Base-by-base conservation (phyloP, 306 rosid species). In the Trifolium subterraneum region DNA sequence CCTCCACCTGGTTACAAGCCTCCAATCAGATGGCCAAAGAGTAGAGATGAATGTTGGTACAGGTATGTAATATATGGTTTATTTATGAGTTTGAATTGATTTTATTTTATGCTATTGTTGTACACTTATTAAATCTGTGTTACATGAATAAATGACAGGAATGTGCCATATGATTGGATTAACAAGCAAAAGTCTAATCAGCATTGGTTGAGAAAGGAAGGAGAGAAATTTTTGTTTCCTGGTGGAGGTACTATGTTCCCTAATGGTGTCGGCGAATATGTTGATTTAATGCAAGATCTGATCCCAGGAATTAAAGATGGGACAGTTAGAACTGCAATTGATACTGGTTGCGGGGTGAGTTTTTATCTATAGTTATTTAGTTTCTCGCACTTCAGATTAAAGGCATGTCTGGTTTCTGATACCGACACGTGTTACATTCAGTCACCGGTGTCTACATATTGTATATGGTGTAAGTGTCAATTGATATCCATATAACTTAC, bases 181-280 rank as follows among this genome's bases (percentile, higher is more conserved):
- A 95, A 95, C 85, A 90, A 84, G 62, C 87, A 92, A 83, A 95
- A 95, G 66, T 95, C 99, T 38, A 92, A 95, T 76, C 99, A 95
- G 70, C 87, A 95, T 79, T 95, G 99, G 99, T 81, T 95, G 78
- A 85, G 59, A 81, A 95, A 95, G 85, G 98, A 95, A 88, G 99
- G 99, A 19, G 97, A 95, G 36, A 95, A 92, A 79, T 95, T 95
- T 78, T 80, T 72, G n/a, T 95, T 95, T 81, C 99, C 99, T n/a
- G 99, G 99, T 71, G 99, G 99, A 5, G 99, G 99, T 70, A 95
- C 99, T 20, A 95, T 95, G 99, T 95, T 95, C 50, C 97, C 99
- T 33, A 87, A 79, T 62, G 99, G 99, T 50, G 99, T 95, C 63
- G 88, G 98, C 54, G 96, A 88, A 16, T 95, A 95, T 59, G 98